These are phyloP conservation scores for Picochlorum sp. DNA, from an alignment of 139 green algal species.

Conservation along the genomic window DNA sequence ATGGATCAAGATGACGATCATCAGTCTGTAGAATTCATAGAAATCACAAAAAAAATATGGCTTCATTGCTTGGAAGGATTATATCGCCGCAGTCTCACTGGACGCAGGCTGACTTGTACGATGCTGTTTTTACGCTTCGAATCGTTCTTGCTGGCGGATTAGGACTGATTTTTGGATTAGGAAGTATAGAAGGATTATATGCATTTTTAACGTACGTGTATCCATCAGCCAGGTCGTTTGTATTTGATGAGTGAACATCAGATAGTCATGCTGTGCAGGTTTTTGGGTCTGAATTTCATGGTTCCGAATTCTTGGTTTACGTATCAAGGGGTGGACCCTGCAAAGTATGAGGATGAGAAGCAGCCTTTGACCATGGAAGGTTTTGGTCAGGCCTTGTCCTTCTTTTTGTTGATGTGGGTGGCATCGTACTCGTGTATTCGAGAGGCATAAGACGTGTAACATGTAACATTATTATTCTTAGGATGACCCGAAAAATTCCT, in stretches of 20 bases:
- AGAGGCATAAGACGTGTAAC: not conserved
- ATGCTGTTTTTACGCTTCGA: constrained; percentile 22
- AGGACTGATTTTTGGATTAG: constrained; percentile 14
- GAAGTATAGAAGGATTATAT: constrained; percentile 12
- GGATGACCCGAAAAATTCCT: constrained; percentile 58
- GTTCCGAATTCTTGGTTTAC: constrained; percentile 19
- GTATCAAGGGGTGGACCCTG: constrained; percentile 25
- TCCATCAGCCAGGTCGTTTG: constrained; percentile 53
- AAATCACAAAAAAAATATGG: constrained; percentile 1
- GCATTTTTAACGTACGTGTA: constrained; percentile 17
- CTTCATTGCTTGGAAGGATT: constrained; percentile 5
- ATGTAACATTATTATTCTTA: not conserved
- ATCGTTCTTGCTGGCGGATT: constrained; percentile 9
- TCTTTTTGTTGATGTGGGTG: constrained; percentile 52
- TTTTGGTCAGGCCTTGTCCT: constrained; percentile 13
- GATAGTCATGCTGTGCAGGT: constrained; percentile 16
- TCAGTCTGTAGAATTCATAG: not conserved
- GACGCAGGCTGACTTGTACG: constrained; percentile 13
- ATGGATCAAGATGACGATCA: too few relatives aligned
- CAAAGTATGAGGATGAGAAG: constrained; percentile 21
- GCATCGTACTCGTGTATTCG: constrained; percentile 57
- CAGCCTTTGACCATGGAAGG: constrained; percentile 18
- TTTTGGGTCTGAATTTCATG: constrained; percentile 7
- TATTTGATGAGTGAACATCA: constrained; percentile 39
- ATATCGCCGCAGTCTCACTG: constrained; percentile 1